Evolutionary conservation across 129 eudicot species (phyloP).

Genomic region (Chrysanthemum lavandulifolium): DNA sequence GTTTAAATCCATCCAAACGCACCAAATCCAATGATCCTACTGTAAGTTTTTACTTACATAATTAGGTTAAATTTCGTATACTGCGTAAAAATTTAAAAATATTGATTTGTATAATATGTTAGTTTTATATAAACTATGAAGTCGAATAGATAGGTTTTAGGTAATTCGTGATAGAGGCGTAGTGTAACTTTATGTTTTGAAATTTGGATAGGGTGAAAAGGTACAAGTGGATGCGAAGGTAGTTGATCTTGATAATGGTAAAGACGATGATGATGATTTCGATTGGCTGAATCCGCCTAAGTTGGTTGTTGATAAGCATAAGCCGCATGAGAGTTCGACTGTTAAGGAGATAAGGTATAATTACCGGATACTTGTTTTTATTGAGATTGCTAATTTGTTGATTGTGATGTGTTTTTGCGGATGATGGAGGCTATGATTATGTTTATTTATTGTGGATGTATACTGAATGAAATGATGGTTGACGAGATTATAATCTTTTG

Average conservation of each 20-base stretch:
- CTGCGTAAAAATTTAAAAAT: too few species aligned
- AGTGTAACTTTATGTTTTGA: too few species aligned
- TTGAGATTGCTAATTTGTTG: not conserved
- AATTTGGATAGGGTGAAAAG: slow-evolving; percentile 40
- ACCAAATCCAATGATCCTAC: slow-evolving; percentile 35
- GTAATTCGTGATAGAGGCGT: not conserved
- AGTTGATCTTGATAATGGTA: slow-evolving; percentile 40
- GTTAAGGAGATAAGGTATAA: slow-evolving; percentile 70
- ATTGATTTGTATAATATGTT: too few species aligned
- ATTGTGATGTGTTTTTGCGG: not conserved
- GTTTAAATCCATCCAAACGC: slow-evolving; percentile 32
- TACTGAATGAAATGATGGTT: too few species aligned
- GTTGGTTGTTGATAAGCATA: slow-evolving; percentile 26
- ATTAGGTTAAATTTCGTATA: too few species aligned
- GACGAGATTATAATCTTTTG: too few species aligned
- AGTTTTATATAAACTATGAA: slow-evolving; percentile 10
- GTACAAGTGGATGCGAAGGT: slow-evolving; percentile 26
- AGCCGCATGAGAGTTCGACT: slow-evolving; percentile 45
- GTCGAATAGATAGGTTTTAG: not conserved
- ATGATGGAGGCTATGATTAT: not conserved
- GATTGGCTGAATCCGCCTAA: slow-evolving; percentile 78
- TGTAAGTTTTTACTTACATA: slow-evolving; percentile 31
- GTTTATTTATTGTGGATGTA: too few species aligned
- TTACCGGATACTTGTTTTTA: not conserved
- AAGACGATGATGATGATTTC: slow-evolving; percentile 52